Conservation (phyloP, 768 basidiomycete species). For the Trametes sanguinea region DNA sequence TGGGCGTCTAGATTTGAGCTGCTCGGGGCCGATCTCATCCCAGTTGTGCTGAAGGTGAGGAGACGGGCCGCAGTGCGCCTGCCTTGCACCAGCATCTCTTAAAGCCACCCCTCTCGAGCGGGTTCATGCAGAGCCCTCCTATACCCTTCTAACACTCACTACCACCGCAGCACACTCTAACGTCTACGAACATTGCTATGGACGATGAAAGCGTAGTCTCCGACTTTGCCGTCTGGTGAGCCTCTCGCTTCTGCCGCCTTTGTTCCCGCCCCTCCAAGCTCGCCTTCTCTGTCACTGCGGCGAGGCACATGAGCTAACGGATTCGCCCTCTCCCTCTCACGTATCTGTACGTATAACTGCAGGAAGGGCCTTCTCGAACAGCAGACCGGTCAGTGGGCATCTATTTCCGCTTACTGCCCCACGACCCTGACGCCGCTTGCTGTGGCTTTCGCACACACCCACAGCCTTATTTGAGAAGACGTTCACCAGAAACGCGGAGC, state of each 20-base stretch:
- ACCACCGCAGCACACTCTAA: neutral
- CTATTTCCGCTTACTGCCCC: neutral
- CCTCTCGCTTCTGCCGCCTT: neutral
- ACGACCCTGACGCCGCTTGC: neutral
- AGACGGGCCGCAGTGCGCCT: conserved; percentile 7
- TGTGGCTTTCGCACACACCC: neutral
- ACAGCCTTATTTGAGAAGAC: conserved; percentile 38
- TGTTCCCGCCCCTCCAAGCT: neutral
- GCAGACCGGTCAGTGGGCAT: conserved; percentile 33
- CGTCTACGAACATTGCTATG: conserved; percentile 14
- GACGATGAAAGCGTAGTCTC: conserved; percentile 22
- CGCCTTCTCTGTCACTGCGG: conserved; percentile 3
- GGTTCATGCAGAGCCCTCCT: conserved; percentile 14
- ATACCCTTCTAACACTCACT: conserved; percentile 3
- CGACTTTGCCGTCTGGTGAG: conserved; percentile 26
- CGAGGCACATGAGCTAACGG: conserved; percentile 3
- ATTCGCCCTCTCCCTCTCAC: neutral
- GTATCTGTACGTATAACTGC: neutral
- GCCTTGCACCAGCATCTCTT: conserved; percentile 3
- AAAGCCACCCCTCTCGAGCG: neutral
- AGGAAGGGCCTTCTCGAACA: conserved; percentile 38
- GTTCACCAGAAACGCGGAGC: conserved; percentile 33
- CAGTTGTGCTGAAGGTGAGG: conserved; percentile 15
- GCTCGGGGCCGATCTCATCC: conserved; percentile 12
- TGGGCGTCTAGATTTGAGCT: conserved; percentile 7